Evolutionary conservation across 345 rosid species (phyloP).

Genomic region (Camelina neglecta): DNA sequence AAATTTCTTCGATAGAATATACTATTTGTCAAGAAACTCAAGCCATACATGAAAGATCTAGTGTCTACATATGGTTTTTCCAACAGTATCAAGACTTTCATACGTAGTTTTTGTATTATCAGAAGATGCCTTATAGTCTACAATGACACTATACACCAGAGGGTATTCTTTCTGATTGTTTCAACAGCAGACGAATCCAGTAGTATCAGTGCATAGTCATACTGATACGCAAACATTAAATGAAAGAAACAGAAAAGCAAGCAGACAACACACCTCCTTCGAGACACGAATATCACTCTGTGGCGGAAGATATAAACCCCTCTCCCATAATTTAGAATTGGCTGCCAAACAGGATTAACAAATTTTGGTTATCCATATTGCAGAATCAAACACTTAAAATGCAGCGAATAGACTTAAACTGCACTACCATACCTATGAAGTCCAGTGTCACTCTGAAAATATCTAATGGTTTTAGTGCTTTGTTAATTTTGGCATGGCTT

Average conservation of each 20-base stretch:
- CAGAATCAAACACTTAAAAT: slow-evolving; percentile 12
- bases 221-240: slow-evolving; percentile 1
- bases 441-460: slow-evolving; percentile 72
- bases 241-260: slow-evolving; percentile 14
- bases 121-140: slow-evolving; percentile 10
- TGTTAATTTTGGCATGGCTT: slow-evolving; percentile 58
- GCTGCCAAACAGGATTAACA: slow-evolving; percentile 54
- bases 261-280: slow-evolving; percentile 67
- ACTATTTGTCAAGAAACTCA: slow-evolving; percentile 1
- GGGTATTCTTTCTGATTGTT: background rate
- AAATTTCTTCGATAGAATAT: background rate
- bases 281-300: slow-evolving; percentile 51
- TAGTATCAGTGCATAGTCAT: slow-evolving; percentile 18
- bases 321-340: slow-evolving; percentile 70
- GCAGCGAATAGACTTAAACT: background rate
- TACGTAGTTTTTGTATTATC: background rate
- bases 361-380: slow-evolving; percentile 3
- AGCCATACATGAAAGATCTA: background rate
- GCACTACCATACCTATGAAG: slow-evolving; percentile 67
- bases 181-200: slow-evolving; percentile 22
- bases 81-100: slow-evolving; percentile 3
- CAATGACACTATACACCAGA: slow-evolving; percentile 14
- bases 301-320: slow-evolving; percentile 72
- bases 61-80: background rate
- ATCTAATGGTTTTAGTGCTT: slow-evolving; percentile 69